phyloP scores from a whole-genome alignment of 2,329 filamentous ascomycete genomes.

The Aureobasidium zeae region DNA sequence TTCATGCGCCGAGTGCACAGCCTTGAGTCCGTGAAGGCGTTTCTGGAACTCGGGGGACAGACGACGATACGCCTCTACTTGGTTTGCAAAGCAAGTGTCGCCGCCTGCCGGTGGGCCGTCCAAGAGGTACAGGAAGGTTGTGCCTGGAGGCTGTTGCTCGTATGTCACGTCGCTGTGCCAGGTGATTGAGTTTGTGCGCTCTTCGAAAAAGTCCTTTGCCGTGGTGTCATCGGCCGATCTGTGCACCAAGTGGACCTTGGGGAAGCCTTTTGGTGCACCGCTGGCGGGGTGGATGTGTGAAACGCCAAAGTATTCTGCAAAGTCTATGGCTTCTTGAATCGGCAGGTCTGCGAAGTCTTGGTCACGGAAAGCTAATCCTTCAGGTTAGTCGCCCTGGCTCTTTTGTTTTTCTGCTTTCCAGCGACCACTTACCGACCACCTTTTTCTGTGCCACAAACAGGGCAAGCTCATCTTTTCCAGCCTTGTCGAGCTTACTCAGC shows the following conservation, averaged over 20 bases:
- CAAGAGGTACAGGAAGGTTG: conserved; percentile 81
- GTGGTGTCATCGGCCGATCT: conserved; percentile 56
- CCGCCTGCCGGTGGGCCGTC: conserved; percentile 72
- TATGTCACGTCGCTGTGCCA: conserved; percentile 90
- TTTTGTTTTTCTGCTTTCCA: neutral
- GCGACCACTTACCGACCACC: conserved; percentile 48
- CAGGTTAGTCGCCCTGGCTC: conserved; percentile 6
- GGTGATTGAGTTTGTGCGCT: conserved; percentile 68
- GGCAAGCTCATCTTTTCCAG: conserved; percentile 68
- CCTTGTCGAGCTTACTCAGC: conserved; percentile 55
- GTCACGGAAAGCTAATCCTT: conserved; percentile 52
- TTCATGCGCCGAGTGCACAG: conserved; percentile 70
- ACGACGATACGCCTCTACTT: conserved; percentile 70
- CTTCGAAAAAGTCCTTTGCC: conserved; percentile 53
- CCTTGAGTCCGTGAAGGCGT: conserved; percentile 69
- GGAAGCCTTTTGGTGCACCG: conserved; percentile 62
- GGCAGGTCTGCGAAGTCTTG: conserved; percentile 59
- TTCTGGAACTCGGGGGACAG: conserved; percentile 71
- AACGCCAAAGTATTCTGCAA: conserved; percentile 67
- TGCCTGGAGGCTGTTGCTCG: conserved; percentile 79
- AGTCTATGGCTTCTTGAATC: conserved; percentile 59
- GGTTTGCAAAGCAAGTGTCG: conserved; percentile 74
- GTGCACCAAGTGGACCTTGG: conserved; percentile 71
- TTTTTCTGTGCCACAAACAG: conserved; percentile 67
- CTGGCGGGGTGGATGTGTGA: conserved; percentile 76